Conservation (phyloP, 108 stramenopile genomes). For the Skeletonema tropicum region DNA sequence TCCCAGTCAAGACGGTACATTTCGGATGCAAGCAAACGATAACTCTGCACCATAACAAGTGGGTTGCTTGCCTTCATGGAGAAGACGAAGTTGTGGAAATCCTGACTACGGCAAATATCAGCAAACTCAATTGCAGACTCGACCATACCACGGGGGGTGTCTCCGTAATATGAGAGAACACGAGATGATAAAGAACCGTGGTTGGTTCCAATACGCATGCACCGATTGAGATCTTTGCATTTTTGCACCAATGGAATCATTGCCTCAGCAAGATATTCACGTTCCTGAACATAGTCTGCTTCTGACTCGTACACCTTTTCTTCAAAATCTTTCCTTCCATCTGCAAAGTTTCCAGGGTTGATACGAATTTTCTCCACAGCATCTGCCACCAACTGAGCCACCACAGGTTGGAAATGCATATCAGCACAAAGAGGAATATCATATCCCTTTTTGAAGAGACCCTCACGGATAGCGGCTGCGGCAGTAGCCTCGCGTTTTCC, state of each 20-base stretch:
- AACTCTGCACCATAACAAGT: conserved; percentile 97
- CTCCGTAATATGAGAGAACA: conserved; percentile 93
- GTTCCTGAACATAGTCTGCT: conserved; percentile 79
- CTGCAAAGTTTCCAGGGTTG: conserved; percentile 98
- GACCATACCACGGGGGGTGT: conserved; percentile 98
- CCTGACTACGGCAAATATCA: conserved; percentile 92
- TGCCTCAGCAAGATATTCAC: conserved; percentile 83
- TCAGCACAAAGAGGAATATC: conserved; percentile 97
- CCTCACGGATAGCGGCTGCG: conserved; percentile 85
- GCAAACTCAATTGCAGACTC: conserved; percentile 97
- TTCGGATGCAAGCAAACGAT: conserved; percentile 92
- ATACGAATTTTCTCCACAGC: conserved; percentile 97
- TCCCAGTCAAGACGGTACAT: conserved; percentile 94
- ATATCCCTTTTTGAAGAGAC: conserved; percentile 90
- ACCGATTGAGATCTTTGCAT: conserved; percentile 89
- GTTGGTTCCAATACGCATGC: conserved; percentile 98
- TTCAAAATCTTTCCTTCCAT: conserved; percentile 92
- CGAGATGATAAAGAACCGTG: conserved; percentile 92
- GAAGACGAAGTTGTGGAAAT: conserved; percentile 98
- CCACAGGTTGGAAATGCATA: conserved; percentile 96
- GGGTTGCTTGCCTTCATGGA: conserved; percentile 98
- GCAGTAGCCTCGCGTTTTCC: conserved; percentile 92
- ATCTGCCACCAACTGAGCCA: conserved; percentile 92
- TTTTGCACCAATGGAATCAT: conserved; percentile 92
- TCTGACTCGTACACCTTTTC: conserved; percentile 93